Base-by-base conservation (phyloP, 768 basidiomycete genomes). In the Pulveroboletus ravenelii region DNA sequence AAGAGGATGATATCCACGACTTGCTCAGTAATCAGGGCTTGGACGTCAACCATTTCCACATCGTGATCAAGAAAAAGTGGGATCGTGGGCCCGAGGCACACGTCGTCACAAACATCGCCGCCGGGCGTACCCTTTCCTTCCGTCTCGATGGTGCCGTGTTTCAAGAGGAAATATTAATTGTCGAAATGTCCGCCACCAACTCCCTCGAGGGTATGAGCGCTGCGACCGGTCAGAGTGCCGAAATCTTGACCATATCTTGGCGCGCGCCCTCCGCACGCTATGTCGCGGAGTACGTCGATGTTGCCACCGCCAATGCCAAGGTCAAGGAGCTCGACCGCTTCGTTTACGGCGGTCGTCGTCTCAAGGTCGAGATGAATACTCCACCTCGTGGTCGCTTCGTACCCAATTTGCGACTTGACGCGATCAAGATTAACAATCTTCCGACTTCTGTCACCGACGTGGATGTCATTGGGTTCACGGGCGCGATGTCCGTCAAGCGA, bases 221-320 rank as follows among this genome's bases (percentile, higher is more conserved):
- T 17, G 66, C 62, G 9, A 56, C 66, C 3, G 54, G 54, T 5
- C 65, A 65, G 3, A 67, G 70, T 27, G 40, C 62, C 5, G 68
- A 79, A 12, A 67, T 72, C 34, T 58, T 84, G 44, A 73, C 72
- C 0, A 70, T 84, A 39, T 74, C 72, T 10, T 86, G 82, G 79
- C 70, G 63, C 6, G 63, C 66, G 1, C 81, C 81, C 2, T 77
- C 75, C n/a, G 58, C 59, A 5, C 63, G 72, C 2, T 74, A 76
- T 51, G 54, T 78, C n/a, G 80, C 70, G 1, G 71, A 68, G 4
- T 85, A 77, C 53, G 6, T 44, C 5, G 62, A 65, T 52, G 3
- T 50, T 6, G 40, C 52, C 8, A 31, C 55, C 3, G 67, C 62
- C 35, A 46, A 40, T 7, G 55, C 50, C 23, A 76, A 74, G 55